phyloP scores from a whole-genome alignment of 768 basidiomycete species.

The Boletus sp. region DNA sequence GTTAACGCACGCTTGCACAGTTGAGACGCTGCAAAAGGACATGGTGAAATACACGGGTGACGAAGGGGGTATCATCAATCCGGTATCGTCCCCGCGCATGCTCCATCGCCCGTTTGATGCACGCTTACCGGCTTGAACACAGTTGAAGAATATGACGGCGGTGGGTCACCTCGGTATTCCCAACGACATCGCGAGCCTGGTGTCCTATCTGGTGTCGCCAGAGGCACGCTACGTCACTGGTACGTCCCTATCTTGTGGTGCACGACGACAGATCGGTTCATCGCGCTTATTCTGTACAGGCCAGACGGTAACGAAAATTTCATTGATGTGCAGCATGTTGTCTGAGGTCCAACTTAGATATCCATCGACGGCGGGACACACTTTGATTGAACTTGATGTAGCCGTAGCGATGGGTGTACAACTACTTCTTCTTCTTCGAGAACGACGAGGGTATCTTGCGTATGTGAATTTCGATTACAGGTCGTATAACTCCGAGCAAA shows the following conservation, averaged over 20 bases:
- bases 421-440: no score
- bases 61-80: slow-evolving; percentile 10
- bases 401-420: neutral
- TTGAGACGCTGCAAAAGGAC: slow-evolving; percentile 14
- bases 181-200: slow-evolving; percentile 36
- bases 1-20: slow-evolving; percentile 7
- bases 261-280: neutral
- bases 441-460: no score
- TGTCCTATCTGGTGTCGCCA: slow-evolving; percentile 35
- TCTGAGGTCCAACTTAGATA: slow-evolving; percentile 13
- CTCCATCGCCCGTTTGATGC: neutral
- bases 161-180: slow-evolving; percentile 24
- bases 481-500: no score
- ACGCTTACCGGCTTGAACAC: neutral
- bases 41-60: slow-evolving; percentile 10
- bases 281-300: slow-evolving; percentile 7
- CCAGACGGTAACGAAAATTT: slow-evolving; percentile 22
- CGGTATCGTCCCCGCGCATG: slow-evolving; percentile 5
- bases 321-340: neutral
- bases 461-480: no score
- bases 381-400: slow-evolving; percentile 18
- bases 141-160: slow-evolving; percentile 13
- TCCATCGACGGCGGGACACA: slow-evolving; percentile 24
- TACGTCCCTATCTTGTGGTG: slow-evolving; percentile 7
- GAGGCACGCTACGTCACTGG: slow-evolving; percentile 36